Percentiles rank a stretch among this genome's conserved stretches.
These are phyloP conservation scores for Dendrobium chrysotoxum DNA, from an alignment of 106 monocot genomes.

Conservation along the genomic window DNA sequence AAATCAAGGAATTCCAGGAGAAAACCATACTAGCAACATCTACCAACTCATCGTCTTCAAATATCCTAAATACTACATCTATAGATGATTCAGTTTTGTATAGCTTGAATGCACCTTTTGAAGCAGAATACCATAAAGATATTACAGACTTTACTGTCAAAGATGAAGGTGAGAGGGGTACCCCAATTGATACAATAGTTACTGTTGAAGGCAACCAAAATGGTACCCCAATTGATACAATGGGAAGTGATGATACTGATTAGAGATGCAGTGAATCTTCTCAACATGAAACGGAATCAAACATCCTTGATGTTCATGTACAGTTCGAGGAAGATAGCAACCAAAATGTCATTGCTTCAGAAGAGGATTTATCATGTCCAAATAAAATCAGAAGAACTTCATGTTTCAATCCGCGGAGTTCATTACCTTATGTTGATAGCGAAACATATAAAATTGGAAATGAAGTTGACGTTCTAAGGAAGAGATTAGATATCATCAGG, in stretches of 20 bases:
- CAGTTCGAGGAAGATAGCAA: conserved; percentile 9
- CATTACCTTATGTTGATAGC: conserved; percentile 38
- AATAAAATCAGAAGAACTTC: conserved; percentile 23
- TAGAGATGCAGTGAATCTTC: conserved; percentile 11
- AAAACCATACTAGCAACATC: conserved; percentile 1
- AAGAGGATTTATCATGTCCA: conserved; percentile 9
- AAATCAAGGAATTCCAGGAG: not conserved
- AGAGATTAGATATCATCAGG: conserved; percentile 59
- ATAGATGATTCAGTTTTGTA: not conserved
- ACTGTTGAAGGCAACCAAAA: not conserved
- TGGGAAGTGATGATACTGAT: conserved; percentile 1
- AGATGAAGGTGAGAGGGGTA: not conserved
- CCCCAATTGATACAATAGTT: not conserved
- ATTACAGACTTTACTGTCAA: not conserved
- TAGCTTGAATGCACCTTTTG: not conserved
- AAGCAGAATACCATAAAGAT: not conserved
- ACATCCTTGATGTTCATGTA: conserved; percentile 61
- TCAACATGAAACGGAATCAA: conserved; percentile 22
- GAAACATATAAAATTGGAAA: conserved; percentile 52
- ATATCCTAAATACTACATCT: not conserved
- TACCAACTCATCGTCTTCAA: not conserved
- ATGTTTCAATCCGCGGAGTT: conserved; percentile 26
- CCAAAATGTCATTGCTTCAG: not conserved
- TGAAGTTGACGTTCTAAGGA: conserved; percentile 64
- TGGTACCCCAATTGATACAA: too few species aligned